phyloP scores from a whole-genome alignment of 2,329 filamentous ascomycete genomes.

The Penicillium brasilianum region DNA sequence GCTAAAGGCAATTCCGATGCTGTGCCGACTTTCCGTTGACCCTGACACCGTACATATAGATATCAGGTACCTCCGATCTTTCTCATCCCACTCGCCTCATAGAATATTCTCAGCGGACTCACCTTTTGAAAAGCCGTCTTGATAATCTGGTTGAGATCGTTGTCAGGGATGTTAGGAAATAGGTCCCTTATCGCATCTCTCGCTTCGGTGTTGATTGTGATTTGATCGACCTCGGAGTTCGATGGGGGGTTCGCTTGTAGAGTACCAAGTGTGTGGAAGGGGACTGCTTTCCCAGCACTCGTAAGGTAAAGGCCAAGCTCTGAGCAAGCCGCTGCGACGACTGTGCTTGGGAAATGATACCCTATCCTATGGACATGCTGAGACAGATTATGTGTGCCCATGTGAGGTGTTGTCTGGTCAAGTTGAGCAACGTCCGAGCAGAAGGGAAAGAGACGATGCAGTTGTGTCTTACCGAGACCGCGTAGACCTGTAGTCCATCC shows the following conservation, averaged over 20 bases:
- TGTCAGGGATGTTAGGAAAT: conserved; percentile 66
- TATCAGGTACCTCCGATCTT: conserved; percentile 24
- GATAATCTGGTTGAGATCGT: conserved; percentile 63
- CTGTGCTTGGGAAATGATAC: conserved; percentile 65
- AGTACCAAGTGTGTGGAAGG: conserved; percentile 38
- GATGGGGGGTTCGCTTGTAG: conserved; percentile 31
- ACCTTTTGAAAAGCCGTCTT: conserved; percentile 66
- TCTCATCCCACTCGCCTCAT: neutral
- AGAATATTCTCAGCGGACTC: conserved; percentile 25
- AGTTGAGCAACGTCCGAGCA: conserved; percentile 24
- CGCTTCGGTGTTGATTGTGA: conserved; percentile 61
- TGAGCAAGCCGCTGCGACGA: conserved; percentile 62
- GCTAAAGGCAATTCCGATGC: conserved; percentile 59
- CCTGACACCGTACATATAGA: conserved; percentile 42
- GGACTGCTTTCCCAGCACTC: conserved; percentile 53
- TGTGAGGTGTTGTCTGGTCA: conserved; percentile 55
- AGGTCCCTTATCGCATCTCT: conserved; percentile 64
- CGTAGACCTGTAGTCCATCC: conserved; percentile 59
- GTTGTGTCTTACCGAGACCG: conserved; percentile 62
- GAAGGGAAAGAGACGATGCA: conserved; percentile 1
- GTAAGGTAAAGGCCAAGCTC: conserved; percentile 53
- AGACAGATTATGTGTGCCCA: conserved; percentile 58
- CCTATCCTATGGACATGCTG: conserved; percentile 67
- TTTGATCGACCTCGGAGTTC: conserved; percentile 45
- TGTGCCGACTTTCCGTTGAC: conserved; percentile 63